These are phyloP conservation scores for Keithomyces neogunnii DNA, from an alignment of 2,329 filamentous ascomycete species.

Conservation along the genomic window DNA sequence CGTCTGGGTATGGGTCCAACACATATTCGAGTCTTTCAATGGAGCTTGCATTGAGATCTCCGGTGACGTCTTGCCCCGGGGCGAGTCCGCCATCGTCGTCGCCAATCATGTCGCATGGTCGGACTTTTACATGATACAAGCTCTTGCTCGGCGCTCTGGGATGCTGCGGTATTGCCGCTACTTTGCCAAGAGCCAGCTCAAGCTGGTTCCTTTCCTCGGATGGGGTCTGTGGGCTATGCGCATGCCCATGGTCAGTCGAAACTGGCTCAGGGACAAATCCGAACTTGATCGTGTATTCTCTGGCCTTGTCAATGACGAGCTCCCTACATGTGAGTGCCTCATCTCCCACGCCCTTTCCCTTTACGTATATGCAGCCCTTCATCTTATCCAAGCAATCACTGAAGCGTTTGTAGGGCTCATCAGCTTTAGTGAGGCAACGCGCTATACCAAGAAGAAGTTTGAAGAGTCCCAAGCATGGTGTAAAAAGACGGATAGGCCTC, in stretches of 20 bases:
- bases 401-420: constrained; percentile 43
- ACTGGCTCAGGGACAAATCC: constrained; percentile 47
- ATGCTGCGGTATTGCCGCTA: constrained; percentile 56
- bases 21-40: constrained; percentile 46
- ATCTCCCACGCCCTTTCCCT: not conserved
- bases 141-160: constrained; percentile 39
- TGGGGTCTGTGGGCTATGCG: constrained; percentile 59
- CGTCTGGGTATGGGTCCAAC: constrained; percentile 50
- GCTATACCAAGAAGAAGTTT: constrained; percentile 47
- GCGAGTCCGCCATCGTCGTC: constrained; percentile 53
- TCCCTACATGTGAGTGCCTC: constrained; percentile 46
- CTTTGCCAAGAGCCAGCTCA: constrained; percentile 53
- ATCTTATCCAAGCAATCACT: not conserved
- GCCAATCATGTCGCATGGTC: constrained; percentile 53
- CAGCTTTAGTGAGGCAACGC: constrained; percentile 55
- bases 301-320: constrained; percentile 40
- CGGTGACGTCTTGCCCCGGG: constrained; percentile 39
- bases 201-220: constrained; percentile 50
- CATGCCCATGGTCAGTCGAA: constrained; percentile 53
- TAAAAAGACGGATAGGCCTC: constrained; percentile 35
- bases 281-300: constrained; percentile 50
- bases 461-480: constrained; percentile 44
- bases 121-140: constrained; percentile 58
- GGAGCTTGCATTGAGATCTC: constrained; percentile 43
- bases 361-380: not conserved